Evolutionary conservation across 2,329 filamentous ascomycete genomes (phyloP), one percentile per base, ranked within the genome.

Genomic region (Microcyclosporella mali): DNA sequence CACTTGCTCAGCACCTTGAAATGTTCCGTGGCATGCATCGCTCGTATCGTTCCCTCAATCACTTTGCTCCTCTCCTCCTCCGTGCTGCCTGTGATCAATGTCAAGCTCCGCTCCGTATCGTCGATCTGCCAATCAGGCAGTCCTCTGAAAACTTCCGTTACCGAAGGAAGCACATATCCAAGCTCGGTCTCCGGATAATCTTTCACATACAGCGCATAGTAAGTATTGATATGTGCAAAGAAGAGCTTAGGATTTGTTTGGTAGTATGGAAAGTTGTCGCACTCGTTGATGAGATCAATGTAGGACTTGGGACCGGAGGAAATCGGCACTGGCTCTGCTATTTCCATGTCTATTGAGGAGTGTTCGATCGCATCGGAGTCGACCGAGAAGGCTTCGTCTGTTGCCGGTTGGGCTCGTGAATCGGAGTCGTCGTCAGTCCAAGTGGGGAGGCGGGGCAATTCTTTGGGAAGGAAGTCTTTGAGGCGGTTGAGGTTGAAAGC

Each of bases 1-100:
- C 88, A 95, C 46, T 85, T 84, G 14, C 71, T 70, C 12, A 97
- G 73, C 1, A 94, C 72, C 30, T 78, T 70, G 61, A 97, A 97
- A 1, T 77, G 78, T 6, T 75, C 70, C n/a, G 77, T 74, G n/a
- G 77, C 69, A 14, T 82, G 80, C 74, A 89, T 86, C 52, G 83
- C 77, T 1, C 70, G 61, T 28, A 82, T 73, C 3, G 88, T 82
- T 33, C 70, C 66, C 3, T 69, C 70, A 8, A 82, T 63, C 7
- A 71, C 61, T 4, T 69, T 66, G 33, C 77, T 88, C 39, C 89
- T 80, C 54, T 81, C 74, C 12, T 71, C 66, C 37, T 82, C 79
- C 1, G 75, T 81, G 15, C 70, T 63, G 11, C 77, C 73, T 9
- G 70, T 69, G 12, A 55, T 45, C 2, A 88, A 74, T 6, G 73